These are phyloP conservation scores for Allium sativum DNA, from an alignment of 106 monocot species.

Conservation along the genomic window DNA sequence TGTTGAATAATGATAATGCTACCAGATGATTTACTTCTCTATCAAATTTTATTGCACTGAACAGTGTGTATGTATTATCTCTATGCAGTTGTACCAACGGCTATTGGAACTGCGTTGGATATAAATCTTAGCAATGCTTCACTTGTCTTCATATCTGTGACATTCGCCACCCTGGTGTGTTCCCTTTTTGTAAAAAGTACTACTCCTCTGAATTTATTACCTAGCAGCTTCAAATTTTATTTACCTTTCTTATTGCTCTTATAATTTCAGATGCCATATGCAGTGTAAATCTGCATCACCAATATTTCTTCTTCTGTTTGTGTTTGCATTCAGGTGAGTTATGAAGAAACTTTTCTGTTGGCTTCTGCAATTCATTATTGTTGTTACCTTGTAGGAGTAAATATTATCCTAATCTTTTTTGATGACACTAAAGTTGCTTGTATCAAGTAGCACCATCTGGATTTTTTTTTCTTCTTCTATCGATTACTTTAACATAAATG, in stretches of 20 bases:
- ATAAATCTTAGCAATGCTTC: constrained; percentile 94
- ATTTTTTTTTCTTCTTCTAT: background rate
- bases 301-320: constrained; percentile 93
- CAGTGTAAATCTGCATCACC: constrained; percentile 99
- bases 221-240: background rate
- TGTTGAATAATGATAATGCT: too few relatives aligned
- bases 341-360: background rate
- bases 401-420: background rate
- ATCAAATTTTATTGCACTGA: too few relatives aligned
- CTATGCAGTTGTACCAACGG: constrained; percentile 82
- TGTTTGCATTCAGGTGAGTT: constrained; percentile 88
- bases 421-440: background rate
- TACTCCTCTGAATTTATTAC: background rate
- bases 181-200: background rate
- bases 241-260: background rate
- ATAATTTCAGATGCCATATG: constrained; percentile 16
- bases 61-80: background rate
- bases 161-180: constrained; percentile 94
- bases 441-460: background rate
- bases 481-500: background rate
- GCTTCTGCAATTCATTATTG: background rate
- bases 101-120: constrained; percentile 78
- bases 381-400: background rate
- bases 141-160: constrained; percentile 87
- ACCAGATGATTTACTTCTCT: too few relatives aligned